Evolutionary conservation across 305 asterid genomes (phyloP), one percentile per base, ranked within the genome.

Genomic region (Rubia occidens): DNA sequence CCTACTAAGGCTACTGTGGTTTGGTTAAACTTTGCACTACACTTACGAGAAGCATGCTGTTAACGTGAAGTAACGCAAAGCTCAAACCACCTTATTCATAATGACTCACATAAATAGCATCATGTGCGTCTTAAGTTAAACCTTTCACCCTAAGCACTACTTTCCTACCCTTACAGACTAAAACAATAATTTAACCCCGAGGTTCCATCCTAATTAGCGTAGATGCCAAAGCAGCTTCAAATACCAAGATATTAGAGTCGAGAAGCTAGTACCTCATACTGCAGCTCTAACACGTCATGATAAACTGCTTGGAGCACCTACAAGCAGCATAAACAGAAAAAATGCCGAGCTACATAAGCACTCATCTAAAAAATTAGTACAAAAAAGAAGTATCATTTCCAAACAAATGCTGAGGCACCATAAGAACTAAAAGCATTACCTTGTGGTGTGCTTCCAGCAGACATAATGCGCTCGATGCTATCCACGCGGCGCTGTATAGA

Each of bases 401-500:
- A 17, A 49, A 51, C 32, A 51, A 11, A 66, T 0, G 55, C 0
- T 1, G 18, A 51, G 17, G 60, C 24, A 37, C 59, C 54, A 40
- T 13, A 13, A 11, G 15, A 15, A 51, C 58, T 51, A 17, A 62
- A 65, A 18, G 77, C 18, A 35, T 3, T 44, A 74, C 77, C 77
- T 10, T 60, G 63, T 18, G 17, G 0, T 7, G 73, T 14, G 32
- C 37, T 64, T 4, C 54, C 77, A 43, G 77, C 47, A 15, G 77
- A 77, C 67, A 77, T n/a, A 11, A 72, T 55, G 10, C 77, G 68
- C 67, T 73, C 81, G 2, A 77, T 74, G 69, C 70, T 77, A 66
- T 77, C 78, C 60, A 77, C 60, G 15, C 81, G 78, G 8, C 75
- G 70, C 51, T 77, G 81, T 70, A 77, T 66, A 8, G 81, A 73